Base-by-base conservation (phyloP, 176 grass and related monocot genomes). In the Eragrostis curvula region DNA sequence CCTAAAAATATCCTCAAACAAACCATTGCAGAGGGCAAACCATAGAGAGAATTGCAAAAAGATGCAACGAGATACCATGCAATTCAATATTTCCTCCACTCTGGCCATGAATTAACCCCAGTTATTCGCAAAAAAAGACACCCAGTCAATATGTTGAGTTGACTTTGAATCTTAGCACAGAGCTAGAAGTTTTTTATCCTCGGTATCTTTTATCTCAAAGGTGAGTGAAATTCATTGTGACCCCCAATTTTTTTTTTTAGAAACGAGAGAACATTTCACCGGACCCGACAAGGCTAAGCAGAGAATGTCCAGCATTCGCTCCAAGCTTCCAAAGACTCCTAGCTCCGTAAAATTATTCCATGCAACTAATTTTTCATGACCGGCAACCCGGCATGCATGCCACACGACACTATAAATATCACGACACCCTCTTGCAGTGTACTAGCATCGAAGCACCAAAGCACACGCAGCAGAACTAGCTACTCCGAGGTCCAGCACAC, bases 341-440 rank as follows among this genome's bases (percentile, higher is more conserved):
- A 68, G 10, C 32, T 2, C 68, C 36, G 48, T 68, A 48, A 80
- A 80, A 23, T 43, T 80, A 80, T 79, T 79, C 62, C 48, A 41
- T 18, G 50, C 12, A 17, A 79, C 20, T 42, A 45, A 18, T 53
- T 51, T 79, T 48, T 67, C 27, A 17, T 67, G 45, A 7, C 21
- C 51, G 61, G n/a, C n/a, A n/a, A n/a, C n/a, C n/a, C n/a, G n/a
- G 12, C 32, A 42, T 67, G 62, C 46, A 50, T 79, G 45, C 17
- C 17, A 3, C 62, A 7, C 21, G 12, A 28, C 3, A 8, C 30
- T 80, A 80, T 68, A 68, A 80, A 80, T 68, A 68, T 8, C 48
- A 56, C 64, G 43, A 3, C 64, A 55, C 32, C 17, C n/a, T n/a
- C n/a, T 25, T 68, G 63, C 20, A 24, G 47, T 64, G 12, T 16